Conservation (phyloP, 345 rosid genomes). For the Heritiera fomes region DNA sequence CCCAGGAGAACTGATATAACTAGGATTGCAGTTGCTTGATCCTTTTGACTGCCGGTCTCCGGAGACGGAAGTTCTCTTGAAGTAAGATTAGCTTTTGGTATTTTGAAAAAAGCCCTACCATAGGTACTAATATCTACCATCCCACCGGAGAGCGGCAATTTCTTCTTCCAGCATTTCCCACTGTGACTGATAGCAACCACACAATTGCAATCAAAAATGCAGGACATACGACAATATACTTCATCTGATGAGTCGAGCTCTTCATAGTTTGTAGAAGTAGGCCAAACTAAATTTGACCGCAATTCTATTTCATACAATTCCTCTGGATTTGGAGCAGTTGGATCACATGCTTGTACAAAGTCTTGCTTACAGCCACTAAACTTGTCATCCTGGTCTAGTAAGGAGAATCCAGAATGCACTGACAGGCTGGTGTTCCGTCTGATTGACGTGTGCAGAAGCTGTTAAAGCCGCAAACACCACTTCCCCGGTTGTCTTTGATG, state of each 20-base stretch:
- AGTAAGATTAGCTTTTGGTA: slow-evolving; percentile 18
- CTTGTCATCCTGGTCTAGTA: slow-evolving; percentile 16
- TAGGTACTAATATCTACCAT: neutral
- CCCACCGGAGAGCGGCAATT: slow-evolving; percentile 29
- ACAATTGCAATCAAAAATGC: slow-evolving; percentile 28
- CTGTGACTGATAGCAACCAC: slow-evolving; percentile 15
- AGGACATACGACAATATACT: slow-evolving; percentile 20
- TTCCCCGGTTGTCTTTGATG: neutral
- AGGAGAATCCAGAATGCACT: slow-evolving; percentile 28
- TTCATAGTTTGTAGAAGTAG: slow-evolving; percentile 21
- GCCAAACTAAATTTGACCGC: slow-evolving; percentile 13
- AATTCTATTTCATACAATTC: slow-evolving; percentile 19
- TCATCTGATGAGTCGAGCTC: slow-evolving; percentile 9
- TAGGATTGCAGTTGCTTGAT: slow-evolving; percentile 4
- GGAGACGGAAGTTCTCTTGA: neutral
- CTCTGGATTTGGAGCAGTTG: slow-evolving; percentile 18
- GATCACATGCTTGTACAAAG: slow-evolving; percentile 21
- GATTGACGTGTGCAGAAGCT: slow-evolving; percentile 19
- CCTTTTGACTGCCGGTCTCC: neutral
- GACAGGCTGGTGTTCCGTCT: slow-evolving; percentile 22
- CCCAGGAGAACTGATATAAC: slow-evolving; percentile 24
- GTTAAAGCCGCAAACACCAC: slow-evolving; percentile 35
- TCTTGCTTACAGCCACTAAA: slow-evolving; percentile 24
- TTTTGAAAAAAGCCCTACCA: slow-evolving; percentile 22
- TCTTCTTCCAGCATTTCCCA: slow-evolving; percentile 27